These are phyloP conservation scores for Calcarisporium arbuscula DNA, from an alignment of 2,329 filamentous ascomycete species.

Conservation along the genomic window DNA sequence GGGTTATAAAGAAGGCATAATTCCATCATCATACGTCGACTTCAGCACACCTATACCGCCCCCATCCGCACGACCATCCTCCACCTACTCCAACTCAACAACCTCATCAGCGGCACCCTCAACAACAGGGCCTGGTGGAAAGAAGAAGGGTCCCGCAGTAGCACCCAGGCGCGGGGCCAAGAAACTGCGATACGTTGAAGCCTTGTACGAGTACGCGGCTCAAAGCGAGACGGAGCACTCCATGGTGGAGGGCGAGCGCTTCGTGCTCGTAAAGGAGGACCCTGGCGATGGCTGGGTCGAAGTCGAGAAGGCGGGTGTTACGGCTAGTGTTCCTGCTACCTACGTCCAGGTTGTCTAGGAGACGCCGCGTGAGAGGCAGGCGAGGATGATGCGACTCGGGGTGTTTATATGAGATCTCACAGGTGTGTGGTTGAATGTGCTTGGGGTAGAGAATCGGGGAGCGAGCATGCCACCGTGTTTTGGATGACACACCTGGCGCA, in stretches of 20 bases:
- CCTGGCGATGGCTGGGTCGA: slow-evolving; percentile 94
- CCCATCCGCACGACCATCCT: slow-evolving; percentile 57
- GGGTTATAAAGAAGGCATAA: slow-evolving; percentile 72
- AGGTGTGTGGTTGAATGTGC: too few species aligned
- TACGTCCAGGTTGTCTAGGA: slow-evolving; percentile 73
- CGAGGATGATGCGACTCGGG: not conserved
- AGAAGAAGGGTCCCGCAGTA: slow-evolving; percentile 88
- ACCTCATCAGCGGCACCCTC: slow-evolving; percentile 26
- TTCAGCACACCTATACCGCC: slow-evolving; percentile 40
- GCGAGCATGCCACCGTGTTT: too few species aligned
- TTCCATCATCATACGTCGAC: slow-evolving; percentile 83
- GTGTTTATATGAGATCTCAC: not conserved
- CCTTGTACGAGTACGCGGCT: slow-evolving; percentile 85
- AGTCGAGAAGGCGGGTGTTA: slow-evolving; percentile 83
- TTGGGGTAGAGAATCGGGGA: too few species aligned
- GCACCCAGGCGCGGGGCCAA: slow-evolving; percentile 87
- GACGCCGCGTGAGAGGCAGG: not conserved
- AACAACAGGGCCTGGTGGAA: slow-evolving; percentile 34
- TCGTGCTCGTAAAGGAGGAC: slow-evolving; percentile 84
- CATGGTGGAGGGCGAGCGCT: slow-evolving; percentile 85
- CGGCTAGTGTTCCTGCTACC: slow-evolving; percentile 86
- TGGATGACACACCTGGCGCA: too few species aligned
- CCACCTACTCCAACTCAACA: slow-evolving; percentile 68
- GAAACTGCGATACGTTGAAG: slow-evolving; percentile 89
- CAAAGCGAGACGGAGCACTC: slow-evolving; percentile 81